Evolutionary conservation across 2,329 filamentous ascomycete genomes (phyloP).

Genomic region (Sporothrix pallida): DNA sequence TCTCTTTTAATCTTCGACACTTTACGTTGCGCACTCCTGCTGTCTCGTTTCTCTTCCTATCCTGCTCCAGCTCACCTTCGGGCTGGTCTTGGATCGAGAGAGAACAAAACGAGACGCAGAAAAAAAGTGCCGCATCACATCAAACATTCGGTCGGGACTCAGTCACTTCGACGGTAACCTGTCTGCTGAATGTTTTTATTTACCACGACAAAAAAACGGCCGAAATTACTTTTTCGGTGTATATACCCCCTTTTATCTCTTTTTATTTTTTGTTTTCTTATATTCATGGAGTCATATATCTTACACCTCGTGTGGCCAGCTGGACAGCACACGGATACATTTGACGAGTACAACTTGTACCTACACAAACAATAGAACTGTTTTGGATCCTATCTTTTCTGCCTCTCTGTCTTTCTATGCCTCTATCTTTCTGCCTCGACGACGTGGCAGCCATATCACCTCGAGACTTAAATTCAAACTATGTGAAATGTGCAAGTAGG

Average conservation of each 20-base stretch:
- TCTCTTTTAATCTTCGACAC: not conserved
- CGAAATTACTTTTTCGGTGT: constrained; percentile 11
- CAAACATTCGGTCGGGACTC: not conserved
- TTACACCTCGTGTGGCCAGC: not conserved
- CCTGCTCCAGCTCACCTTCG: not conserved
- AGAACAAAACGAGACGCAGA: not conserved
- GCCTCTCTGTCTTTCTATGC: not conserved
- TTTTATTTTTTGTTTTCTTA: not conserved
- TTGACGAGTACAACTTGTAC: not conserved
- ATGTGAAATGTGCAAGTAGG: not conserved
- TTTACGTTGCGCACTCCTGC: not conserved
- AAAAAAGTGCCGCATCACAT: not conserved
- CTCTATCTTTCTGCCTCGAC: not conserved
- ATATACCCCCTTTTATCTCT: constrained; percentile 27
- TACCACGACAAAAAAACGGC: constrained; percentile 8
- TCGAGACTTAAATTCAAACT: not conserved
- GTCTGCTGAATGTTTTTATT: not conserved
- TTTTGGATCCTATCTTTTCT: not conserved
- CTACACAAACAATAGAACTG: not conserved
- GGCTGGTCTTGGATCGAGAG: not conserved
- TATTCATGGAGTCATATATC: not conserved
- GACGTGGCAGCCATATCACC: not conserved
- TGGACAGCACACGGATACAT: not conserved
- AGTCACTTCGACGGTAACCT: not conserved
- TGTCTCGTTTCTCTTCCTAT: not conserved